Percentiles rank a stretch among this genome's conserved stretches.
These are phyloP conservation scores for Rhodotorula sp. DNA, from an alignment of 1,284 basidiomycete species.

Conservation along the genomic window DNA sequence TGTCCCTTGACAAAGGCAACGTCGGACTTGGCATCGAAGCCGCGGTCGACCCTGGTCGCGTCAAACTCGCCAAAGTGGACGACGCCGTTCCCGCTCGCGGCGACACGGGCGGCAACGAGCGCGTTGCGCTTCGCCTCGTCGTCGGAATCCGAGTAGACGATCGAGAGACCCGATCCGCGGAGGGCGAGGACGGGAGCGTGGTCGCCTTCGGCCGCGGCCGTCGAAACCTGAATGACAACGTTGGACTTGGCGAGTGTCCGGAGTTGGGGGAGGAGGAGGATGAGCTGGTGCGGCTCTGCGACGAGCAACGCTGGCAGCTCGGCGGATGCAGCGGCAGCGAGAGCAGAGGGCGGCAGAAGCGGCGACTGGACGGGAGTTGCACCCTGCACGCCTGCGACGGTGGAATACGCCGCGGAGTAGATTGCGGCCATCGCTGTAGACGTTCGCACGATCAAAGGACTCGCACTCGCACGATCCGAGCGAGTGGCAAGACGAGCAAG, in stretches of 20 bases:
- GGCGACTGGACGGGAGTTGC: conserved; percentile 28
- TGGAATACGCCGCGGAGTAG: conserved; percentile 28
- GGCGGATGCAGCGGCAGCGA: conserved; percentile 8
- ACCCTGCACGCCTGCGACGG: conserved; percentile 14
- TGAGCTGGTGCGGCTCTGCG: conserved; percentile 25
- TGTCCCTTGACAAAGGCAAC: conserved; percentile 10
- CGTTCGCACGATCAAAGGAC: not conserved
- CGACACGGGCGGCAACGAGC: conserved; percentile 47
- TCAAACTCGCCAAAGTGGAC: conserved; percentile 45
- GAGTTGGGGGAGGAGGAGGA: conserved; percentile 32
- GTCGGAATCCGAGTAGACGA: conserved; percentile 47
- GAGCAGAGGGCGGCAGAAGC: conserved; percentile 17
- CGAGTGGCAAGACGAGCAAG: not conserved
- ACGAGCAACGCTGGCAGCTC: conserved; percentile 22
- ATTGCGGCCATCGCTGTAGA: conserved; percentile 13
- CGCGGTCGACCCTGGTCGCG: conserved; percentile 12
- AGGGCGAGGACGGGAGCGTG: conserved; percentile 49
- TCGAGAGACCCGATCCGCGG: conserved; percentile 47
- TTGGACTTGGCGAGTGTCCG: conserved; percentile 21
- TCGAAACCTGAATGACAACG: conserved; percentile 41
- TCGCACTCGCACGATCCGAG: not conserved
- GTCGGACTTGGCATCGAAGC: conserved; percentile 1
- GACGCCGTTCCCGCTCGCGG: conserved; percentile 44
- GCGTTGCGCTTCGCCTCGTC: conserved; percentile 47
- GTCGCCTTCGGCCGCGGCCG: conserved; percentile 37